Conservation (phyloP, 768 basidiomycete species). For the Lactifluus volemus region DNA sequence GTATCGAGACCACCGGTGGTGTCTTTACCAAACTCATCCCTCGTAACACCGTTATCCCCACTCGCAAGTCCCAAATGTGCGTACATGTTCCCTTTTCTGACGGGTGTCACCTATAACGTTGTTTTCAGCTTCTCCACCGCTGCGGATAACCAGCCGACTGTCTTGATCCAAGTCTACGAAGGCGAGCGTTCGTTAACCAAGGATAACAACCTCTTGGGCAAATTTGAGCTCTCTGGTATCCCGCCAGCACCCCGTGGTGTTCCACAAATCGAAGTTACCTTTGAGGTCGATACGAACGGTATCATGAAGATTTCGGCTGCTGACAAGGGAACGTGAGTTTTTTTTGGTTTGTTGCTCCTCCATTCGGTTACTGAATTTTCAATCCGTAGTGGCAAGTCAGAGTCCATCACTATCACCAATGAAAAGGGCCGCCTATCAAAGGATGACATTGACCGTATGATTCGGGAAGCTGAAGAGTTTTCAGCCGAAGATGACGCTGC, state of each 20-base stretch:
- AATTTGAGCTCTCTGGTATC: constrained; percentile 88
- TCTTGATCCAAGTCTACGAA: constrained; percentile 95
- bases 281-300: constrained; percentile 92
- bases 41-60: constrained; percentile 97
- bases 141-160: constrained; percentile 89
- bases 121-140: constrained; percentile 56
- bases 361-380: background rate
- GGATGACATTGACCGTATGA: constrained; percentile 88
- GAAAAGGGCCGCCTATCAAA: constrained; percentile 74
- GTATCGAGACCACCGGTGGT: constrained; percentile 98
- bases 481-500: constrained; percentile 69
- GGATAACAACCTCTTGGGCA: constrained; percentile 97
- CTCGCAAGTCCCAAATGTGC: constrained; percentile 90
- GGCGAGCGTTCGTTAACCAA: constrained; percentile 96
- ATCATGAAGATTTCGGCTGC: constrained; percentile 91
- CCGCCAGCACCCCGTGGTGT: constrained; percentile 95
- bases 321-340: constrained; percentile 79
- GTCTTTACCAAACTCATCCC: constrained; percentile 97
- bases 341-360: background rate
- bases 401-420: constrained; percentile 90
- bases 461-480: constrained; percentile 87
- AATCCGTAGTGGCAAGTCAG: constrained; percentile 62
- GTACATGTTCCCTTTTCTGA: constrained; percentile 20
- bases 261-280: constrained; percentile 95
- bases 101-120: constrained; percentile 21